Base-by-base conservation (phyloP, 148 eudicot genomes). In the Vaccinium macrocarpon region DNA sequence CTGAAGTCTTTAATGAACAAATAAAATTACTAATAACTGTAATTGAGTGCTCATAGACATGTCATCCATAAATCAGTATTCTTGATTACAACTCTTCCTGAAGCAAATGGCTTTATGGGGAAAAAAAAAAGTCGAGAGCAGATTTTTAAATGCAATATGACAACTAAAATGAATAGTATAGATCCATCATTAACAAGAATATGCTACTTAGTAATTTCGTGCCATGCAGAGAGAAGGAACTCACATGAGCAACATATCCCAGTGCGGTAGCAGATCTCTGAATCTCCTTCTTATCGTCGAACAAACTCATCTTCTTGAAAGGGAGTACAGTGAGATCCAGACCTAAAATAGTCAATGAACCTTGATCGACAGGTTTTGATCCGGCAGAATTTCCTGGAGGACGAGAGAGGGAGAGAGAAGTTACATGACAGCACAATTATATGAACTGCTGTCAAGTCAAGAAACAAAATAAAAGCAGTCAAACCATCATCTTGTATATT, bases 201-300 rank as follows among this genome's bases (percentile, higher is more conserved):
- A 29, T 81, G 74, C 38, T 64, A 35, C 70, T 50, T 68, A 49
- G 38, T 18, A 51, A 66, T 75, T 46, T 77, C 27, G 25, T 61
- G 56, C 51, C 78, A 82, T 75, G 74, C 25, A 42, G 85, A 85
- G 87, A 57, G 81, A 81, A 73, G 86, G 85, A 85, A 87, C 97
- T 87, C 88, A 97, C 99, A 88, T 95, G 99, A 82, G 99, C 96
- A 46, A 92, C 91, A 83, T 95, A 95, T 90, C 99, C 99, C 82
- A 97, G 92, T 87, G 99, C 98, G 84, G 99, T 93, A 82, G 98
- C 94, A 82, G 96, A 95, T 85, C 90, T 91, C 92, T 97, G 98
- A 86, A 92, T 88, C 87, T 92, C 98, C 91, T 97, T 97, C 92
- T 97, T 97, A 90, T 97, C 97, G 82, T 96, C 88, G 91, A 97